Evolutionary conservation across 1,284 basidiomycete genomes (phyloP), one percentile per base, ranked within the genome.

Genomic region (Leccinum laetum): DNA sequence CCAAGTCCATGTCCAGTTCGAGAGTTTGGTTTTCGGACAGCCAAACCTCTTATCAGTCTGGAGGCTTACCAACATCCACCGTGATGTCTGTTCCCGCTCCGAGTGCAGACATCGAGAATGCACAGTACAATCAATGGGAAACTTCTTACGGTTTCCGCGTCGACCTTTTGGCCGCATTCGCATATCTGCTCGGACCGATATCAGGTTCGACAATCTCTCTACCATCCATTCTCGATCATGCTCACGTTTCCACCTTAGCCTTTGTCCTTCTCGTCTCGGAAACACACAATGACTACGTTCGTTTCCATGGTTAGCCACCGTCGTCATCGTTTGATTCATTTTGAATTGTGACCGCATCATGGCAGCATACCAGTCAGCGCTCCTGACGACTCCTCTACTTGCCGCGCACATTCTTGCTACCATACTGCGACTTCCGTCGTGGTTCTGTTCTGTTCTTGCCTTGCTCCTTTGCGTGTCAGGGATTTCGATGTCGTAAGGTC

Each of bases 231-330:
- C 18, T 39, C 65, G 13, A 67, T 60, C 55, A 39, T 62, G 67
- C 64, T 65, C 26, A 65, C 53, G 21, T 58, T 21, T 57, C 55
- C 2, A 0, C n/a, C 13, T 24, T 67, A 93, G 92, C 91, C 2
- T 76, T 93, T 32, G 39, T 82, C 1, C 79, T 94, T 53, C 83
- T 94, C 8, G 85, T 93, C n/a, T 69, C 89, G 21, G 92, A 94
- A 76, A 94, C 89, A 9, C 85, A 87, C 69, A 93, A 92, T 70
- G 91, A 93, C 77, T 92, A 88, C 71, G 87, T 93, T 68, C 86
- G 92, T 63, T 93, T 93, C 76, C 91, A 93, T 74, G 89, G 91
- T 91, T 65, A 71, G 84, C 55, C 8, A 26, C 26, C 62, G 8
- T n/a, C n/a, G 32, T 58, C 63, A 46, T 35, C 55, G 16, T 64